Evolutionary conservation across 495 filamentous ascomycete species (phyloP).

Genomic region (Trichoderma asperelloides): DNA sequence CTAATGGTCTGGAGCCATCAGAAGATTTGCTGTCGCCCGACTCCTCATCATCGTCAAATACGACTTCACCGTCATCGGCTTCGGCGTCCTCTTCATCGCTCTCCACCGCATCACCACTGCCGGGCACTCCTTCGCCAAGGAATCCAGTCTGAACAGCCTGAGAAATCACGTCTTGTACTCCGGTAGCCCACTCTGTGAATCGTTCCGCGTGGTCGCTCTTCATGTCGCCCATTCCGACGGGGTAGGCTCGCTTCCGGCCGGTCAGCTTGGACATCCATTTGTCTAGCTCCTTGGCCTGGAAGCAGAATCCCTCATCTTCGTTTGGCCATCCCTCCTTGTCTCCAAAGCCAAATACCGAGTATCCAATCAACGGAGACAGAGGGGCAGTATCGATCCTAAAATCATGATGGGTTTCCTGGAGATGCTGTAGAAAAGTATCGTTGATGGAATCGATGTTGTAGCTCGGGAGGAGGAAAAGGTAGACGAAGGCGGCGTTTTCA

Average conservation of each 20-base stretch:
- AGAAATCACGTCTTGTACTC: slow-evolving; percentile 60
- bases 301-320: slow-evolving; percentile 83
- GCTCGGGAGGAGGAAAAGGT: slow-evolving; percentile 72
- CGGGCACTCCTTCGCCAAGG: slow-evolving; percentile 69
- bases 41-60: slow-evolving; percentile 37
- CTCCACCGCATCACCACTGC: slow-evolving; percentile 74
- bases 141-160: slow-evolving; percentile 53
- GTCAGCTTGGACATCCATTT: slow-evolving; percentile 94
- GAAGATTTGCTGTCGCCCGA: slow-evolving; percentile 21
- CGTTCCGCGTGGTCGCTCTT: slow-evolving; percentile 58
- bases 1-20: slow-evolving; percentile 39
- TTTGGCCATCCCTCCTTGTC: slow-evolving; percentile 87
- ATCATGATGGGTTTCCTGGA: slow-evolving; percentile 88
- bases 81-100: slow-evolving; percentile 64
- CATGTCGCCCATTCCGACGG: slow-evolving; percentile 78
- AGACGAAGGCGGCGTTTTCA: slow-evolving; percentile 54
- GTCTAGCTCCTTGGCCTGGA: slow-evolving; percentile 79
- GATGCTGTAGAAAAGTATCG: slow-evolving; percentile 69
- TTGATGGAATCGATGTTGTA: slow-evolving; percentile 91
- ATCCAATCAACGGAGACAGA: slow-evolving; percentile 65
- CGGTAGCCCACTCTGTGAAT: slow-evolving; percentile 66
- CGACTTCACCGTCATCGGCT: slow-evolving; percentile 50
- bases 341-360: slow-evolving; percentile 89
- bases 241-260: slow-evolving; percentile 66
- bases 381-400: slow-evolving; percentile 91